Base-by-base conservation (phyloP, 202 grass and related monocot genomes). In the Sporobolus alterniflorus region DNA sequence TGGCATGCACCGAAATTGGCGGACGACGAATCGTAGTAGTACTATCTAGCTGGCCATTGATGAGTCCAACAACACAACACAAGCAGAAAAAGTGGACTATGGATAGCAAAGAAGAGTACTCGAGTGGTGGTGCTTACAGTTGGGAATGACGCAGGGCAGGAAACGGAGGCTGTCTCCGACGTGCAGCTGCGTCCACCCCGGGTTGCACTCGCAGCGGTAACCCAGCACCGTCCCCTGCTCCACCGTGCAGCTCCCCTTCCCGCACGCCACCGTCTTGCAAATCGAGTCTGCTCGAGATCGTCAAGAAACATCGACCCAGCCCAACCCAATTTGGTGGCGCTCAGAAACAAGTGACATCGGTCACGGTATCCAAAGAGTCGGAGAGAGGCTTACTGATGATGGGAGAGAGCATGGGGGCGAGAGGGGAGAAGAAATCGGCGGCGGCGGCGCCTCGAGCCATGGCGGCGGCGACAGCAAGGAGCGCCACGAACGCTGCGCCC, bases 111-210 rank as follows among this genome's bases (percentile, higher is more conserved):
- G 16, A 11, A 12, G 1, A 14, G 0, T 29, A 60, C 56, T n/a
- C n/a, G n/a, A n/a, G n/a, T n/a, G n/a, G n/a, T n/a, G n/a, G n/a
- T 7, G n/a, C 79, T 88, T 84, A 98, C 96, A 98, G 69, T 98
- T 98, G 40, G 96, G 96, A 70, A 98, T 49, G 93, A 98, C 56
- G 80, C 96, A 98, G 5, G 96, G 93, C 29, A 96, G 83, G 84
- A 96, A 98, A 28, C 85, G 42, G 63, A 96, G 77, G 48, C 22
- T 44, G 78, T 96, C 93, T 67, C 73, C 84, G 63, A 90, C 64
- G 64, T 92, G 89, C 48, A 98, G 65, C 88, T 98, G 93, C 78
- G 61, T 76, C 96, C 96, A 98, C 0, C 96, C 96, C 0, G 79
- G 80, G 7, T 90, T 78, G 80, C 96, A 98, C 34, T 94, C 80